Evolutionary conservation across 2,329 filamentous ascomycete species (phyloP), one percentile per base, ranked within the genome.

Genomic region (Penicillium verrucosum): DNA sequence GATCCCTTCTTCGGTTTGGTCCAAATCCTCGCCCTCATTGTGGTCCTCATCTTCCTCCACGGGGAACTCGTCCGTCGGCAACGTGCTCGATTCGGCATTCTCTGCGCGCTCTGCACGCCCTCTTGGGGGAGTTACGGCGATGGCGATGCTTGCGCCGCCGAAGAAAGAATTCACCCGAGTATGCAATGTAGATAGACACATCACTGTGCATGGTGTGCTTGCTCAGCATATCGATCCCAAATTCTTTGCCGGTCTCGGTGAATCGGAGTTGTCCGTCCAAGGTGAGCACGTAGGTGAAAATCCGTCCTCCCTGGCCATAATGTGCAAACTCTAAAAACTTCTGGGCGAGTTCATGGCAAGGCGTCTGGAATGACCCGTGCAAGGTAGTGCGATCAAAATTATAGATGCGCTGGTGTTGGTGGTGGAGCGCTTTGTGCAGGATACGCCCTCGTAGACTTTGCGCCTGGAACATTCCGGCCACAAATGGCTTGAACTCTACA

Each of bases 201-300:
- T 97, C 88, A 62, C 90, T 93, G 77, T 97, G 93, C 91, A 97
- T 96, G 40, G 91, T 96, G 74, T 97, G 93, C 73, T 97, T 97
- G 73, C 88, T 92, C 67, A 97, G 77, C 73, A 97, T 80, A 75
- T 97, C 93, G 67, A 97, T 91, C 51, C 92, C 91, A 58, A 97
- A 97, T 68, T 97, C 92, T 66, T 94, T 94, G 30, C 93, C 93
- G 0, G 93, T 97, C 74, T 97, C 93, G 1, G 93, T 97, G 75
- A 97, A 97, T 44, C 92, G 88, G 69, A 95, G 84, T 51, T 93
- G 81, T 5, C 88, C 89, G 68, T 97, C 93, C 7, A 97, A 81
- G 0, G 91, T 96, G 23, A 97, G 79, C 27, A 97, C 88, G 65
- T 97, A 97, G 23, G 93, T 97, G 69, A 94, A 97, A 55, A 95